Conservation (phyloP, 805 yeast genomes). For the Suhomyces tanzawaensis region DNA sequence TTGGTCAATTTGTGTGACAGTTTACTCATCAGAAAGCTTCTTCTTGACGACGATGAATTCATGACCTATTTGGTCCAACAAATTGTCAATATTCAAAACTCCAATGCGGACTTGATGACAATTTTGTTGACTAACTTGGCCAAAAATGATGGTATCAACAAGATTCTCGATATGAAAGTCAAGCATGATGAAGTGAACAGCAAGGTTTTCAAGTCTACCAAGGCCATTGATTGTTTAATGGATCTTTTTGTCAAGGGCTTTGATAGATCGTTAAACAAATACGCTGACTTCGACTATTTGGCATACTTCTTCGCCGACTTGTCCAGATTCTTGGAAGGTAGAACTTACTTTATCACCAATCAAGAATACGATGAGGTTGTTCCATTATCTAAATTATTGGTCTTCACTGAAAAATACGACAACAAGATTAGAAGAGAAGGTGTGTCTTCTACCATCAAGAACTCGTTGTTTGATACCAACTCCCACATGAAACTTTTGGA, state of each 20-base stretch:
- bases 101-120: conserved; percentile 76
- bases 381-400: conserved; percentile 78
- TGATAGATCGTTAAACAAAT: conserved; percentile 66
- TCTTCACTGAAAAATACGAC: conserved; percentile 79
- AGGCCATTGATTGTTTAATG: conserved; percentile 75
- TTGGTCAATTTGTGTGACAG: conserved; percentile 83
- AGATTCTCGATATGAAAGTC: conserved; percentile 42
- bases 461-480: conserved; percentile 77
- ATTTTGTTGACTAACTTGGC: conserved; percentile 85
- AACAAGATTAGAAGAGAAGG: conserved; percentile 83
- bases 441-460: conserved; percentile 88
- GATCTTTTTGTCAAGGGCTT: conserved; percentile 87
- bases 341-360: conserved; percentile 69
- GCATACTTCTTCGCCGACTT: conserved; percentile 88
- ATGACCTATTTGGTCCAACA: conserved; percentile 45
- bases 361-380: conserved; percentile 74
- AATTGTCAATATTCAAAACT: conserved; percentile 54
- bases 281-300: conserved; percentile 77
- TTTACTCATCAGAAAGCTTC: conserved; percentile 54
- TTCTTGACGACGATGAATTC: conserved; percentile 64
- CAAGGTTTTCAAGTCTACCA: conserved; percentile 50
- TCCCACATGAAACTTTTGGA: conserved; percentile 59
- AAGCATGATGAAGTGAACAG: conserved; percentile 38
- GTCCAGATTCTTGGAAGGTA: conserved; percentile 71
- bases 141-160: conserved; percentile 63